Base-by-base conservation (phyloP, 192 early-diverging fungal genomes). In the Coemansia sp. region DNA sequence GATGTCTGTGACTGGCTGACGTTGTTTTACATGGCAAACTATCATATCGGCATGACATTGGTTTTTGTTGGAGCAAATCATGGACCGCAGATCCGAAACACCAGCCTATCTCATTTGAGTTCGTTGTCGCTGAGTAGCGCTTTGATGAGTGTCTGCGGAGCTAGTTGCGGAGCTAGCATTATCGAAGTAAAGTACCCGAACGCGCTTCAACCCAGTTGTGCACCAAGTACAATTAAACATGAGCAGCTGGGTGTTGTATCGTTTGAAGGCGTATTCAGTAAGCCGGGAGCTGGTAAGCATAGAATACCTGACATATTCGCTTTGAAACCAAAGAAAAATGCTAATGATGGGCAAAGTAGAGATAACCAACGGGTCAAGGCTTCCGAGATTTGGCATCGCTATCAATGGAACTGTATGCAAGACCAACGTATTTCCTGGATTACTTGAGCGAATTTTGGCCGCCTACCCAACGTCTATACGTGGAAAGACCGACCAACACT, bases 231-330 rank as follows among this genome's bases (percentile, higher is more conserved):
- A 21, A 39, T 39, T 41, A 50, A 56, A 24, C 59, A 57, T 19
- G 29, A 59, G 41, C 27, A 17, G 34, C 21, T 67, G 31, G 33
- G 35, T 50, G 69, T 33, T 14, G 34, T 72, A 35, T 48, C 61
- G 1, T 77, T 64, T 65, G 75, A 77, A 34, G 69, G 70, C 16
- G 65, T 64, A 48, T 72, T 77, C 68, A 13, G 62, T 5, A 51
- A 45, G 3, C 24, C 37, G 8, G 14, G 59, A n/a, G 1, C 17
- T 31, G 36, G 57, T 62, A 61, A 66, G 56, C 40, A 8, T 7
- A 37, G 40, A 7, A 8, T 5, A 19, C 16, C 17, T 19, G 19
- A 31, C 11, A 16, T 4, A 14, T 56, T 56, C 14, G 27, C 14
- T 34, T 11, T 35, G 5, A 0, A 17, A 34, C 13, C 53, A 33